Evolutionary conservation across 495 filamentous ascomycete genomes (phyloP), one percentile per base, ranked within the genome.

Genomic region (Aspergillus sclerotiicarbonarius): DNA sequence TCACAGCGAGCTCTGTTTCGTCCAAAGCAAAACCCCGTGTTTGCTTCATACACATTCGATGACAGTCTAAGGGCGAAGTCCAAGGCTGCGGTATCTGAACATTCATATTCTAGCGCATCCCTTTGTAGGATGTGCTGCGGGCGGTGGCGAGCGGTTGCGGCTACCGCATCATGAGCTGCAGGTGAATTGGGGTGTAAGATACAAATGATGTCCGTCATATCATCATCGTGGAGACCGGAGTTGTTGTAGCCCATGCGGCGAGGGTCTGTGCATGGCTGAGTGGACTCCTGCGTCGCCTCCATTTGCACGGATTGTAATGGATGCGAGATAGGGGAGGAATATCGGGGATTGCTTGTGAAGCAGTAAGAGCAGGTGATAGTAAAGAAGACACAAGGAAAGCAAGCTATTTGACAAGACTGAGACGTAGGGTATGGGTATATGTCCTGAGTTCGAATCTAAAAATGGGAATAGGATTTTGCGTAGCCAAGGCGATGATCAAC

Each of bases 171-270:
- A 62, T 84, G 84, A 3, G 94, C 92, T 7, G 81, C 77, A 39
- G 82, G 79, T 0, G 92, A 90, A 51, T 82, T 82, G 2, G 94
- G 93, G 57, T 94, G 85, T 4, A 98, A 81, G 47, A 96, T 87
- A 72, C 90, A 95, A 51, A 97, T 82, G 58, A 97, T 90, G 62
- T 96, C 93, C 30, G 89, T 79, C 30, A 92, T 80, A 63, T 96
- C 92, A 58, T 90, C 76, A 43, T 91, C 89, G 49, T 80, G 86
- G 12, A 94, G 81, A 25, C 88, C 89, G 19, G 91, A 93, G 60
- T 84, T 87, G 64, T 88, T 85, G 59, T 86, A 76, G 15, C 90
- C 91, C 54, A 86, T 69, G 18, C 91, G 84, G 46, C 91, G 83
- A 41, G 91, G 90, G 69, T 96, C 93, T 54, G 89, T 73, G 55